phyloP scores from a whole-genome alignment of 306 rosid species.

The Mimosa pudica region DNA sequence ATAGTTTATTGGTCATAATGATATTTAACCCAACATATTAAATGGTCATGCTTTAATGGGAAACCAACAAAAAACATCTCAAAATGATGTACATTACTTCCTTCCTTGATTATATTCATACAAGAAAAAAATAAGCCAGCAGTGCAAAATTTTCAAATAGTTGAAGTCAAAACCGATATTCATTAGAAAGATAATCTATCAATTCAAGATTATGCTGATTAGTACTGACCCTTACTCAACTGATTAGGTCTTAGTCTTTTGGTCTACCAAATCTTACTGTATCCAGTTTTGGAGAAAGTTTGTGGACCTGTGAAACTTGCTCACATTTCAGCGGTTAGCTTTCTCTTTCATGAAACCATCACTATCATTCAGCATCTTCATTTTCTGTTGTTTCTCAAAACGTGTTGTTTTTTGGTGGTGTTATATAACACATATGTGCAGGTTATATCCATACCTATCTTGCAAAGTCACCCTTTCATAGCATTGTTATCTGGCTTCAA shows the following conservation, averaged over 20 bases:
- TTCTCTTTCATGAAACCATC: slow-evolving; percentile 9
- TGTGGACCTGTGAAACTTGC: slow-evolving; percentile 54
- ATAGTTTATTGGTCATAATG: no score
- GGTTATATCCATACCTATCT: slow-evolving; percentile 62
- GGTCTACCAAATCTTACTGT: slow-evolving; percentile 56
- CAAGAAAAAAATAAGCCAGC: no score
- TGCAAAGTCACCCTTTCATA: slow-evolving; percentile 61
- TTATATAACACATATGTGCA: no score
- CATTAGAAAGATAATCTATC: background rate
- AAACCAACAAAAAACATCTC: background rate
- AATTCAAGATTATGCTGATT: slow-evolving; percentile 1
- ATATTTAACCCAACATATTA: no score
- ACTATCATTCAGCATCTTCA: background rate
- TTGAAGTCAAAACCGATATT: background rate
- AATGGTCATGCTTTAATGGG: background rate
- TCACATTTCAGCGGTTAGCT: slow-evolving; percentile 57
- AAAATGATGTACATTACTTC: background rate
- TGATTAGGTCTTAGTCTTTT: slow-evolving; percentile 59
- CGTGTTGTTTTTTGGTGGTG: background rate
- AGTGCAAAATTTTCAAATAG: no score
- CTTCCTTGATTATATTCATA: background rate
- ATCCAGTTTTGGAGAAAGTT: slow-evolving; percentile 51
- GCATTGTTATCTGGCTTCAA: slow-evolving; percentile 52
- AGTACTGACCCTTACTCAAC: background rate
- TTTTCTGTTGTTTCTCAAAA: background rate